These are phyloP conservation scores for Penicillium coffeae DNA, from an alignment of 495 filamentous ascomycete species.

Conservation along the genomic window DNA sequence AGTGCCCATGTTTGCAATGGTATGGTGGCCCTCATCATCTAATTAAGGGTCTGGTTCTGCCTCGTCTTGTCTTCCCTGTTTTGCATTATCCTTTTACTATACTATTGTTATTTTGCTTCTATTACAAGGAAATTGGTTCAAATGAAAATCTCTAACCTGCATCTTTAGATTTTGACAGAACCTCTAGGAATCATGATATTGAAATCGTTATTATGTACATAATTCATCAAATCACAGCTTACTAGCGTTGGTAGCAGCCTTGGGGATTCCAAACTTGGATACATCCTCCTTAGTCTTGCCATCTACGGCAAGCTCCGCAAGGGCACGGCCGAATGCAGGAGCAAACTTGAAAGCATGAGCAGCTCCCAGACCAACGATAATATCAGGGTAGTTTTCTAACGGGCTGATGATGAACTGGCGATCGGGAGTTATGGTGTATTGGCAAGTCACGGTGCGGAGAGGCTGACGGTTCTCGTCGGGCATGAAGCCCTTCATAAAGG, in stretches of 20 bases:
- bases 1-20: slow-evolving; percentile 28
- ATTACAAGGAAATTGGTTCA: no score
- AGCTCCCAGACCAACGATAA: slow-evolving; percentile 26
- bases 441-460: slow-evolving; percentile 27
- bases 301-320: slow-evolving; percentile 29
- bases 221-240: slow-evolving; percentile 4
- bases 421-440: slow-evolving; percentile 28
- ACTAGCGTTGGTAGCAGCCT: slow-evolving; percentile 1
- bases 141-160: no score
- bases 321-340: slow-evolving; percentile 25
- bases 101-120: no score
- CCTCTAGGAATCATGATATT: background rate
- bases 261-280: slow-evolving; percentile 17
- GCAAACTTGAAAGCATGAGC: slow-evolving; percentile 33
- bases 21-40: slow-evolving; percentile 36
- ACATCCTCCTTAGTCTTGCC: slow-evolving; percentile 26
- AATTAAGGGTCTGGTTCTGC: no score
- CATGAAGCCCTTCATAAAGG: slow-evolving; percentile 19
- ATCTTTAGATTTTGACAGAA: background rate
- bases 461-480: slow-evolving; percentile 21
- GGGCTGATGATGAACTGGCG: slow-evolving; percentile 28
- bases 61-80: no score
- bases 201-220: background rate
- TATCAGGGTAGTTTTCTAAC: slow-evolving; percentile 17
- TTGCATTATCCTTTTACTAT: no score